Evolutionary conservation across 176 grass and related monocot species (phyloP).

Genomic region (Oryza meyeriana): DNA sequence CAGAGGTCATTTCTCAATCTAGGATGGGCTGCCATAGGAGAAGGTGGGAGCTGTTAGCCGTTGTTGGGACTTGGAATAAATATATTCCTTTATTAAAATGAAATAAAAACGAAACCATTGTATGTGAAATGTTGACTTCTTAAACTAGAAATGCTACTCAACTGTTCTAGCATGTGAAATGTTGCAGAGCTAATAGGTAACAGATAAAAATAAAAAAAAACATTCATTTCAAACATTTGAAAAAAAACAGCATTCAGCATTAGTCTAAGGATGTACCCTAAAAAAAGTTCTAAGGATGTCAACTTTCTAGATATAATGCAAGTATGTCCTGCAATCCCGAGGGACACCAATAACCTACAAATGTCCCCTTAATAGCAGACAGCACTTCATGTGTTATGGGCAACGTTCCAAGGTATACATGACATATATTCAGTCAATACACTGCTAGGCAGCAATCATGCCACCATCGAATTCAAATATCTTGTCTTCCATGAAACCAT

Average conservation of each 20-base stretch:
- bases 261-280: neutral
- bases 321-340: neutral
- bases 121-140: neutral
- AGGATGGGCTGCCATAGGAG: no score
- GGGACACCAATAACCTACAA: neutral
- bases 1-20: no score
- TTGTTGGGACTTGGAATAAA: no score
- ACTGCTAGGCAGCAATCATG: neutral
- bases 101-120: neutral
- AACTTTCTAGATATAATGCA: neutral
- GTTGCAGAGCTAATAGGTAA: neutral
- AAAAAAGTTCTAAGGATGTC: neutral
- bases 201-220: neutral
- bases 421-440: slow-evolving; percentile 2
- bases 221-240: neutral
- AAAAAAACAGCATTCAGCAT: neutral
- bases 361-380: neutral
- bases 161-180: neutral
- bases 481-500: neutral
- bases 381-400: neutral
- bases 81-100: no score
- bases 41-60: no score
- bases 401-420: neutral
- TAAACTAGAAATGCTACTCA: neutral
- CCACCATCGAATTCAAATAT: neutral